A percentile compares a stretch with the other conserved stretches of the same genome.
These are phyloP conservation scores for Gastrolobium bilobum DNA, from an alignment of 306 rosid genomes.

Conservation along the genomic window DNA sequence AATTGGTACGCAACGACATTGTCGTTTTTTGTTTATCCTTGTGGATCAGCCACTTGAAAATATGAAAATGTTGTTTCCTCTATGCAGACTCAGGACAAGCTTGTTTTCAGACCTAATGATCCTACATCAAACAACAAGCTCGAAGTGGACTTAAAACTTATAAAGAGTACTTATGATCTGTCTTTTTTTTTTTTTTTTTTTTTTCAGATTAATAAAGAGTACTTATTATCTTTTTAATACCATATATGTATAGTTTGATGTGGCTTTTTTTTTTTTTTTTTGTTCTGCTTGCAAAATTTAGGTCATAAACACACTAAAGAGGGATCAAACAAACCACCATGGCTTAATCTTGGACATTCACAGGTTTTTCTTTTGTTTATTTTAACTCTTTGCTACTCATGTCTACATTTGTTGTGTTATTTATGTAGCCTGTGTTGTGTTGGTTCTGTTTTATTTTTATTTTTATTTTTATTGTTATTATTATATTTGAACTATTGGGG, in stretches of 20 bases:
- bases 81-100: slow-evolving; percentile 67
- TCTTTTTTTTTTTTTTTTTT: slow-evolving; percentile 27
- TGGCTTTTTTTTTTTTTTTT: not conserved
- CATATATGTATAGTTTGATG: slow-evolving; percentile 28
- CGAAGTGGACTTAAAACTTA: slow-evolving; percentile 68
- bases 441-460: not conserved
- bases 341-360: slow-evolving; percentile 76
- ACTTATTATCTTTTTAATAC: slow-evolving; percentile 24
- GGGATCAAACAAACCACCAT: slow-evolving; percentile 90
- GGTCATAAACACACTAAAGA: slow-evolving; percentile 87
- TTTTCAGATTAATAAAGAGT: slow-evolving; percentile 67
- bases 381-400: slow-evolving; percentile 27
- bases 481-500: too few relatives aligned
- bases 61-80: not conserved
- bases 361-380: slow-evolving; percentile 64
- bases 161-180: slow-evolving; percentile 60
- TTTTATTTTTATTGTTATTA: too few relatives aligned
- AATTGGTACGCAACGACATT: slow-evolving; percentile 60
- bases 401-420: slow-evolving; percentile 15
- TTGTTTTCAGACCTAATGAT: slow-evolving; percentile 78
- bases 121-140: slow-evolving; percentile 70
- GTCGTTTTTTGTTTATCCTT: too few relatives aligned
- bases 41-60: too few relatives aligned
- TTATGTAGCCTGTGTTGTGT: slow-evolving; percentile 1
- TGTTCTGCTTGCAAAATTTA: slow-evolving; percentile 48